Evolutionary conservation across 495 filamentous ascomycete species (phyloP), one percentile per base, ranked within the genome.

Genomic region (Hypoxylon subgilvum): DNA sequence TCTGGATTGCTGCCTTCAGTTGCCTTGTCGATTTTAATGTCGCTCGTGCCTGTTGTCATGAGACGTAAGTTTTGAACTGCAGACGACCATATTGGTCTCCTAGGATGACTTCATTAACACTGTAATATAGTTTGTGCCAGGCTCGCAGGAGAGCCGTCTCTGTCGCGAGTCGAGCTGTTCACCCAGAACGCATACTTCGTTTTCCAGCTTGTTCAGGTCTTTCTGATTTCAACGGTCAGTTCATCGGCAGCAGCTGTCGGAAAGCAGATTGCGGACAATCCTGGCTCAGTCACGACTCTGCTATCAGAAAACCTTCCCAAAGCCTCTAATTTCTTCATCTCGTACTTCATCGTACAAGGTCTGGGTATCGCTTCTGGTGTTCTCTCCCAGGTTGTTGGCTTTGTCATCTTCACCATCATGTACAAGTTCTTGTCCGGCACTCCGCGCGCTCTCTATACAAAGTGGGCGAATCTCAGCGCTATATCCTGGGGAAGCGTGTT

Each of bases 181-280:
- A 88, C 87, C 1, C 94, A 98, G 69, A 96, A 95, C 67, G 89
- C 81, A 41, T 98, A 96, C 79, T 98, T 97, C 67, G 82, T 80
- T 13, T 98, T 97, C 82, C 92, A 96, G 71, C 88, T 98, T 34
- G 80, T 98, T 22, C 93, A 98, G 72, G 89, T 96, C 13, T 98
- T 97, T 79, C 76, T 98, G 43, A 84, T 98, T 22, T 81, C 91
- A 1, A 97, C 94, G 2, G 34, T 96, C 21, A 76, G 88, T 13
- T 89, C 88, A 0, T 85, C 89, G 3, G 90, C 92, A 10, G 79
- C 91, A 0, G 82, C 88, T 2, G 75, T 81, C 25, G 84, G 83
- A 39, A 59, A 71, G n/a, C 38, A 79, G 18, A 92, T 97, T 58
- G 76, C 82, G 34, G 21, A 84, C 0, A 57, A 89, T 2, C 95